Evolutionary conservation across 2,329 filamentous ascomycete genomes (phyloP), one percentile per base, ranked within the genome.

Genomic region (Elsinoe necatrix): DNA sequence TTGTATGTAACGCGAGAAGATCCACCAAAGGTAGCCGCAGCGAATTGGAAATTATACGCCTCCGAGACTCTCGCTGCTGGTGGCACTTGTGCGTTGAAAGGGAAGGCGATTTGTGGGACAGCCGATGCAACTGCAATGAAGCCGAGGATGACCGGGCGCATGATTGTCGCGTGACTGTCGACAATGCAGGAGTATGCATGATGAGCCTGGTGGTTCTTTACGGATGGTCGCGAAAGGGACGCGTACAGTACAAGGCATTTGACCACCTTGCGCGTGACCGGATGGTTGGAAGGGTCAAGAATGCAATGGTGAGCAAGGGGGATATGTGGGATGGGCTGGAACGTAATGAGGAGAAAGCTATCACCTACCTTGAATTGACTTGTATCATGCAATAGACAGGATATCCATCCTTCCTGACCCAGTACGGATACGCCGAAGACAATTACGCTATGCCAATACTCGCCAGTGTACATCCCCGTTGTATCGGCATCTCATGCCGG

Each of bases 51-150:
- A 8, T 76, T 80, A 69, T 89, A 93, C 1, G 77, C 75, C 63
- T 84, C 67, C 39, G 79, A 80, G 58, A 87, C 75, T 61, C 86
- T 80, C 18, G 88, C 89, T 55, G 91, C 85, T 2, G 86, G 85
- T 29, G 89, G 89, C 0, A 95, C 79, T 69, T 95, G 90, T 1
- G 87, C 84, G 70, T 93, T 95, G 69, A 95, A 77, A 0, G 89
- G 89, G 63, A 91, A 92, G 47, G 75, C 75, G 54, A 73, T 65
- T 43, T 69, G 67, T 16, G 72, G 71, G 12, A 54, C 23, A 12
- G 59, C 59, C 9, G 47, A 54, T 8, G 43, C 57, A 37, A 50
- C 11, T 29, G 47, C 14, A 42, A 31, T 18, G 34, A 50, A 50
- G 20, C 84, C 57, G 77, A 76, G 61, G 75, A 80, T 64, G 79